Conservation (phyloP, 768 basidiomycete genomes). For the Agrocybe praecox region DNA sequence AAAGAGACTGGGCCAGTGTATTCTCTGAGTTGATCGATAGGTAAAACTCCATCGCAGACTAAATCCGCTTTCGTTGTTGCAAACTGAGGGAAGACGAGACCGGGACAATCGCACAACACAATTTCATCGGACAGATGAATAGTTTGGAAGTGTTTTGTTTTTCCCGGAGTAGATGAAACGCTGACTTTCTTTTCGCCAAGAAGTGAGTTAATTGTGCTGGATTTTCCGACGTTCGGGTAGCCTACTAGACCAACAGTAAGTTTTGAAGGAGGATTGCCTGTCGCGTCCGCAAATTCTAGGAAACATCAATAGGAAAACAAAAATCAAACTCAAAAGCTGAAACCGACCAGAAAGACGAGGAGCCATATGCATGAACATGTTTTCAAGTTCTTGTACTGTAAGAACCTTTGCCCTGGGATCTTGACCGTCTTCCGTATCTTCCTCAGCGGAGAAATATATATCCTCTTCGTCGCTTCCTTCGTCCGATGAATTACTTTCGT, state of each 20-base stretch:
- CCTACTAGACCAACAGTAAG: slow-evolving; percentile 91
- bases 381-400: slow-evolving; percentile 86
- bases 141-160: slow-evolving; percentile 99
- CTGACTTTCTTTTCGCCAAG: slow-evolving; percentile 97
- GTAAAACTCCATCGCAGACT: slow-evolving; percentile 94
- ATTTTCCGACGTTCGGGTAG: slow-evolving; percentile 99
- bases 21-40: slow-evolving; percentile 97
- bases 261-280: slow-evolving; percentile 60
- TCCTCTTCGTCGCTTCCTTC: slow-evolving; percentile 40
- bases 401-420: slow-evolving; percentile 79
- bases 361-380: slow-evolving; percentile 70
- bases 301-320: not conserved
- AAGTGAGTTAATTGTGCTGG: slow-evolving; percentile 95
- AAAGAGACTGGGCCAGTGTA: slow-evolving; percentile 84
- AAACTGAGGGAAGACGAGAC: slow-evolving; percentile 97
- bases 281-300: slow-evolving; percentile 61
- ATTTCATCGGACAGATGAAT: slow-evolving; percentile 90
- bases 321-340: not conserved
- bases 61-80: slow-evolving; percentile 95
- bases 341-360: slow-evolving; percentile 70
- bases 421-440: slow-evolving; percentile 49
- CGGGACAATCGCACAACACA: slow-evolving; percentile 95
- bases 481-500: slow-evolving; percentile 20
- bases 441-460: slow-evolving; percentile 52
- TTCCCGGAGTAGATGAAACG: slow-evolving; percentile 96